Evolutionary conservation across 345 rosid genomes (phyloP).

Genomic region (Populus pruinosa): DNA sequence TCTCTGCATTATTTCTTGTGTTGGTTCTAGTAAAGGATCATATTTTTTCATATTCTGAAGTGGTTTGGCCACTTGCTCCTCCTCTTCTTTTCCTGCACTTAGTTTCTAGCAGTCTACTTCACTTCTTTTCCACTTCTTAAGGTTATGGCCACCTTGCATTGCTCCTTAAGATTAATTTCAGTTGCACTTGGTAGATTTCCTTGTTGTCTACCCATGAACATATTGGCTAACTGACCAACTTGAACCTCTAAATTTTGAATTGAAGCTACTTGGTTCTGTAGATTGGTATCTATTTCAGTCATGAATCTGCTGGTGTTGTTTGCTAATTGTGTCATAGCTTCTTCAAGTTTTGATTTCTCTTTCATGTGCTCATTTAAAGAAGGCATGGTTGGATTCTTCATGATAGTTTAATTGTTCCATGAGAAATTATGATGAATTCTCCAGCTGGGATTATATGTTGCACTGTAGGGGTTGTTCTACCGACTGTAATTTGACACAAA

Average conservation of each 20-base stretch:
- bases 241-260: background rate
- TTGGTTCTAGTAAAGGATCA: no score
- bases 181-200: background rate
- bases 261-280: background rate
- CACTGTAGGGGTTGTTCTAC: accelerated
- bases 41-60: no score
- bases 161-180: background rate
- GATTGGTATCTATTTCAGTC: no score
- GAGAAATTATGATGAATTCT: no score
- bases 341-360: no score
- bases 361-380: background rate
- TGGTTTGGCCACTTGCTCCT: background rate
- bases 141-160: background rate
- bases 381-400: background rate
- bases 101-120: background rate
- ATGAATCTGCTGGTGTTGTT: no score
- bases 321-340: no score
- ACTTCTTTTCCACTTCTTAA: background rate
- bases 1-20: no score
- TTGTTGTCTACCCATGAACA: background rate
- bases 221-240: background rate
- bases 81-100: background rate
- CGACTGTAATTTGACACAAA: no score
- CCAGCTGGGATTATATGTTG: accelerated
- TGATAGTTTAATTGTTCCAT: no score